Percentiles rank a stretch among this genome's conserved stretches.
phyloP scores from a whole-genome alignment of 2,329 filamentous ascomycete genomes.

The Fusarium concolor region DNA sequence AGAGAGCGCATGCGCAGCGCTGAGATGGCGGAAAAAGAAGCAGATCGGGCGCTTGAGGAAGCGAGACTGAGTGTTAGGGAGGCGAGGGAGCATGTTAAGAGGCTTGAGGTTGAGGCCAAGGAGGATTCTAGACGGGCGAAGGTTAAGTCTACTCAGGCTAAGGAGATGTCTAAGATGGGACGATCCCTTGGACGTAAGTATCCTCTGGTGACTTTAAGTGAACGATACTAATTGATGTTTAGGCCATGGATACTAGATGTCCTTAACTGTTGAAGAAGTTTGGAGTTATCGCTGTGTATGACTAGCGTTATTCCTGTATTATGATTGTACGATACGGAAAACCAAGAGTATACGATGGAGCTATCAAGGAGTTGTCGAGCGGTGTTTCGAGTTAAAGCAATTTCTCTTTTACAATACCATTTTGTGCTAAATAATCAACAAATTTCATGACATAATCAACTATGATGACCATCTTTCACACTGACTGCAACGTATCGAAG shows the following conservation, averaged over 20 bases:
- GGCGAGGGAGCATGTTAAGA: slow-evolving; percentile 71
- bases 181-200: slow-evolving; percentile 75
- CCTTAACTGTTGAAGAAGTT: neutral
- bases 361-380: neutral
- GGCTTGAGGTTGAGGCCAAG: slow-evolving; percentile 72
- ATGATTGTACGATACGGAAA: slow-evolving; percentile 25
- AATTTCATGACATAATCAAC: too few relatives aligned
- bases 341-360: slow-evolving; percentile 7
- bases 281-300: neutral
- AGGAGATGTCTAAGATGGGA: slow-evolving; percentile 74
- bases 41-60: slow-evolving; percentile 70
- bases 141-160: slow-evolving; percentile 75
- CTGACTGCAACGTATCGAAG: too few relatives aligned
- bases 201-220: accelerated
- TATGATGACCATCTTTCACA: too few relatives aligned
- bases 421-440: too few relatives aligned
- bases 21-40: slow-evolving; percentile 72
- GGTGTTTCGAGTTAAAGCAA: slow-evolving; percentile 6
- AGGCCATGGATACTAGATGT: slow-evolving; percentile 29
- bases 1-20: slow-evolving; percentile 71
- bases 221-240: neutral
- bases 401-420: slow-evolving; percentile 10
- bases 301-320: slow-evolving; percentile 1
- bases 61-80: slow-evolving; percentile 70
- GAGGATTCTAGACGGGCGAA: slow-evolving; percentile 73